Evolutionary conservation across 2,329 filamentous ascomycete genomes (phyloP), one percentile per base, ranked within the genome.

Genomic region (Aphanocladium album): DNA sequence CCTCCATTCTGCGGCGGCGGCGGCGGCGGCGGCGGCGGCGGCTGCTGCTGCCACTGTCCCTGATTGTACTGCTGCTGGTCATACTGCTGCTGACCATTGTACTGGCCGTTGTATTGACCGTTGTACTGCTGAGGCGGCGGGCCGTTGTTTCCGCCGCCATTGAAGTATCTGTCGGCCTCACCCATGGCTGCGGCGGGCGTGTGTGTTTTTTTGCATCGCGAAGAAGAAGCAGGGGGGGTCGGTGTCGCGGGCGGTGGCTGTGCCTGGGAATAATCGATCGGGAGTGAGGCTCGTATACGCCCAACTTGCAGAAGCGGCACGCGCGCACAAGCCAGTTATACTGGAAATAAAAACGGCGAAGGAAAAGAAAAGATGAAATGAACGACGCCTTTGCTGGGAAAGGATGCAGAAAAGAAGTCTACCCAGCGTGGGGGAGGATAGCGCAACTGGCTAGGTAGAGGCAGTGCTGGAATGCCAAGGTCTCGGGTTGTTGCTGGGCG

Each of bases 141-240:
- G 9, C 57, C 61, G 30, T 64, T 64, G 59, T 62, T 64, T 49
- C 65, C 65, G 43, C 66, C 66, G 23, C 62, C 54, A 46, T 68
- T 70, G 64, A 66, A 68, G 64, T 75, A 74, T 27, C 60, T 66
- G 65, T 75, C 72, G 37, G 69, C 65, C 66, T 73, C 72, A 60
- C 72, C 72, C 73, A 75, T 75, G 62, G 58, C 63, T 63, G 53
- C 55, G 47, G 30, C 47, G 21, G 43, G 21, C n/a, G 19, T 46
- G 17, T 33, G 30, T 37, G 16, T 39, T 12, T 50, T n/a, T 17
- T 50, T n/a, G 17, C 52, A 45, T 55, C 50, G 50, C 39, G 19
- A 47, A 17, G 8, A n/a, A 46, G 21, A 54, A 12, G 49, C 41
- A 46, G 49, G 27, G 37, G 45, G 37, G 41, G 5, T 9, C 2